phyloP scores from a whole-genome alignment of 75 land plant species.

The Azolla pinnata region DNA sequence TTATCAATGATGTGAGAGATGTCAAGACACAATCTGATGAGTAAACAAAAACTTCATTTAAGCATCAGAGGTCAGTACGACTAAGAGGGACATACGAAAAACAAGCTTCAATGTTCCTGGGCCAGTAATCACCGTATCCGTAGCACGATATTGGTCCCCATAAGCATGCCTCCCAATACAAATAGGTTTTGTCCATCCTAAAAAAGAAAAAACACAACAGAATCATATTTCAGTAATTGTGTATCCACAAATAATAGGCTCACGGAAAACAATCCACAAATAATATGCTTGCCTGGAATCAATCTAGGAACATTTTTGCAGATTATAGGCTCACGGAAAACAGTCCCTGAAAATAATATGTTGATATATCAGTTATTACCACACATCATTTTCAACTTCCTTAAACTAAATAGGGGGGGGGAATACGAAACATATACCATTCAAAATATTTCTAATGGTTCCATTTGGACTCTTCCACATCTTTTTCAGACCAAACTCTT shows the following conservation, averaged over 20 bases:
- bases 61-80: too few relatives aligned
- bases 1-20: too few relatives aligned
- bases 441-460: conserved; percentile 86
- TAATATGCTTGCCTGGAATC: conserved; percentile 57
- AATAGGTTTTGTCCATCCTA: conserved; percentile 92
- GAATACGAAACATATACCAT: conserved; percentile 36
- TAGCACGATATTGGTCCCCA: conserved; percentile 94
- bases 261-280: not conserved
- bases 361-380: not conserved
- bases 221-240: not conserved
- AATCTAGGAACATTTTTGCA: conserved; percentile 86
- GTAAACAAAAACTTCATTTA: too few relatives aligned
- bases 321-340: conserved; percentile 97
- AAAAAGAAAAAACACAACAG: not conserved
- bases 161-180: conserved; percentile 99
- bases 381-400: not conserved
- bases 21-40: too few relatives aligned
- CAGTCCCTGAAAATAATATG: conserved; percentile 54
- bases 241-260: not conserved
- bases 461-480: conserved; percentile 99
- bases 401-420: not conserved
- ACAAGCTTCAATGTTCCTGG: conserved; percentile 81
- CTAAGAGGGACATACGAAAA: conserved; percentile 65
- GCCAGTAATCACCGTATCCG: conserved; percentile 73
- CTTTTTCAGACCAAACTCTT: conserved; percentile 70